These are phyloP conservation scores for Ruellia speciosa DNA, from an alignment of 305 asterid species.

Conservation along the genomic window DNA sequence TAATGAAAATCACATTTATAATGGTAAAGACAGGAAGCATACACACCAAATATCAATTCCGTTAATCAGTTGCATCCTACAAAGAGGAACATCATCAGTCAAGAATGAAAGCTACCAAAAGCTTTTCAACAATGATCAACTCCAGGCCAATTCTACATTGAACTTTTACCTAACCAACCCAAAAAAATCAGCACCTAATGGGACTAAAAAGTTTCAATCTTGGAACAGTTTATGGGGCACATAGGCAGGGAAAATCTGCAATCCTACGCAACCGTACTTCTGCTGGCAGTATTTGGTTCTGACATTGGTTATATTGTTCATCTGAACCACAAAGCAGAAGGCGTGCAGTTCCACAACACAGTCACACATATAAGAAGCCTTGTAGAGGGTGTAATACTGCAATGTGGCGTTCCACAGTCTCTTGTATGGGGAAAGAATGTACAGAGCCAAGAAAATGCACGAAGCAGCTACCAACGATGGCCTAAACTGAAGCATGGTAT, in stretches of 20 bases:
- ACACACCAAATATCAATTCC: no score
- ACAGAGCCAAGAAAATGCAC: conserved; percentile 42
- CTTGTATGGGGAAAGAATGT: conserved; percentile 29
- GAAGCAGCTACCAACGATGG: conserved; percentile 50
- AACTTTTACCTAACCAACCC: no score
- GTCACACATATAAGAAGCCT: conserved; percentile 39
- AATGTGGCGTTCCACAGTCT: conserved; percentile 43
- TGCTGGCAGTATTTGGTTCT: conserved; percentile 43
- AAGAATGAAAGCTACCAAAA: no score
- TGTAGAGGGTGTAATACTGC: conserved; percentile 36
- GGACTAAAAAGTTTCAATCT: neutral
- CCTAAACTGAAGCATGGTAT: conserved; percentile 32
- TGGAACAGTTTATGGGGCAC: neutral
- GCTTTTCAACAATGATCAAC: neutral
- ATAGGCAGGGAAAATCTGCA: neutral
- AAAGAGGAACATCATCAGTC: no score
- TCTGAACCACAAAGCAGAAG: conserved; percentile 27
- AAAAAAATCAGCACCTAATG: no score
- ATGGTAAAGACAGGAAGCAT: no score
- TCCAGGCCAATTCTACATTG: neutral
- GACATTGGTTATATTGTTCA: conserved; percentile 37
- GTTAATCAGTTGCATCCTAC: no score
- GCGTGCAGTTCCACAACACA: conserved; percentile 38
- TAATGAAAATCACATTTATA: no score
- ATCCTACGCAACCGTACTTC: conserved; percentile 19